Conservation (phyloP, 805 yeast genomes). For the Pichia exigua region DNA sequence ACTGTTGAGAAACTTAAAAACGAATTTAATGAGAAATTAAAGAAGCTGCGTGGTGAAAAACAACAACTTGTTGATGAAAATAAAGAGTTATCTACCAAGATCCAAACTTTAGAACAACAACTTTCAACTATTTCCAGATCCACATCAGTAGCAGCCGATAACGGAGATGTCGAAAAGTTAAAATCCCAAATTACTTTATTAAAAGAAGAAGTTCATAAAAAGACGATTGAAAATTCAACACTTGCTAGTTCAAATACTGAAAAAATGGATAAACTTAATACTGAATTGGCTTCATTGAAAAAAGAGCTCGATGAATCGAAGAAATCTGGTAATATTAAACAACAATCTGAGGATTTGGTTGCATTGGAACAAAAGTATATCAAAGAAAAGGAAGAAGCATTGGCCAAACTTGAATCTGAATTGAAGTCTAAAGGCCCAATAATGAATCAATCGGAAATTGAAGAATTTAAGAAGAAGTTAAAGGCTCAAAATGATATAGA, state of each 20-base stretch:
- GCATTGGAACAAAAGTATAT: conserved; percentile 13
- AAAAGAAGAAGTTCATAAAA: conserved; percentile 12
- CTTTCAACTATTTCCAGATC: not conserved
- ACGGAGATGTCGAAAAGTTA: conserved; percentile 14
- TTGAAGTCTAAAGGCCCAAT: conserved; percentile 10
- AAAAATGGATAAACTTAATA: not conserved
- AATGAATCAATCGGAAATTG: conserved; percentile 18
- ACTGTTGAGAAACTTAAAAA: conserved; percentile 25
- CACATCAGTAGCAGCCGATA: not conserved
- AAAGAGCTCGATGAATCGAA: not conserved
- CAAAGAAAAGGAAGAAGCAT: conserved; percentile 15
- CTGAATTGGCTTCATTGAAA: conserved; percentile 1
- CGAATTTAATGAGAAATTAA: conserved; percentile 27
- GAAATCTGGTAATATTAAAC: not conserved
- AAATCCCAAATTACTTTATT: conserved; percentile 14
- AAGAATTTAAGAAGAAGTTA: conserved; percentile 14
- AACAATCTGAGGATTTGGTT: conserved; percentile 8
- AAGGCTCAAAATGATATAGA: conserved; percentile 25
- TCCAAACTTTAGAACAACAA: conserved; percentile 14
- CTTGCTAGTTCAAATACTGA: conserved; percentile 1
- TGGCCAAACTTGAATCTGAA: conserved; percentile 16
- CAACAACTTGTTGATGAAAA: conserved; percentile 10
- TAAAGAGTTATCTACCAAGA: conserved; percentile 14
- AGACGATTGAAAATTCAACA: conserved; percentile 5
- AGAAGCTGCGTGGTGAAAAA: conserved; percentile 20